Conservation (phyloP, 1,284 basidiomycete genomes). For the Heterobasidion parviporum region DNA sequence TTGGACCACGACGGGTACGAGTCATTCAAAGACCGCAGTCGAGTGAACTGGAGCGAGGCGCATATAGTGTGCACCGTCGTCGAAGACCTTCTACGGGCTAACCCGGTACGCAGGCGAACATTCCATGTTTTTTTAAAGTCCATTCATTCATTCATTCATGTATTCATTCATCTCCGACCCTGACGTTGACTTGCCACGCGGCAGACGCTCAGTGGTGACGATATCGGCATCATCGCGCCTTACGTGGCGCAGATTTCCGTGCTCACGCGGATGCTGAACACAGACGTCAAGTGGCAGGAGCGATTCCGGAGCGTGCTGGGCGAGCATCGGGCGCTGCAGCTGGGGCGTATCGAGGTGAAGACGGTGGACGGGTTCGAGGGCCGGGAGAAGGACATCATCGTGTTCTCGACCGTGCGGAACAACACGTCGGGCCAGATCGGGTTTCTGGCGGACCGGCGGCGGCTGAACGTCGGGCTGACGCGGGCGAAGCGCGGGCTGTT, state of each 20-base stretch:
- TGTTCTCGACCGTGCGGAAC: slow-evolving; percentile 86
- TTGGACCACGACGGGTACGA: slow-evolving; percentile 71
- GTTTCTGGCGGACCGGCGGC: slow-evolving; percentile 81
- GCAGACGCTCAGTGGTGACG: slow-evolving; percentile 54
- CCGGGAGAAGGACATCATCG: slow-evolving; percentile 84
- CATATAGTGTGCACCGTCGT: slow-evolving; percentile 71
- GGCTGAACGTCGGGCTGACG: slow-evolving; percentile 86
- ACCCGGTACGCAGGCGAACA: slow-evolving; percentile 44
- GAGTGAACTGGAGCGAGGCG: slow-evolving; percentile 70
- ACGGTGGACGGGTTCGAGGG: slow-evolving; percentile 94
- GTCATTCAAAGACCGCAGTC: slow-evolving; percentile 54
- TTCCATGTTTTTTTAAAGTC: slow-evolving; percentile 4
- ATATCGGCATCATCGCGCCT: slow-evolving; percentile 86
- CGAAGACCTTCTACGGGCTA: slow-evolving; percentile 68
- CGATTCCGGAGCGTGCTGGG: slow-evolving; percentile 58
- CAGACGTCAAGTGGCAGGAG: slow-evolving; percentile 36
- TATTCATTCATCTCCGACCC: background rate
- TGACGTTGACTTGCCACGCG: background rate
- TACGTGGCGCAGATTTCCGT: slow-evolving; percentile 77
- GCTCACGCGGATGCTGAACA: slow-evolving; percentile 54
- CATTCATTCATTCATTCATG: background rate
- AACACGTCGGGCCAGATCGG: slow-evolving; percentile 72
- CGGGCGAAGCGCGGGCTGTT: slow-evolving; percentile 79
- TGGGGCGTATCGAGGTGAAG: slow-evolving; percentile 68
- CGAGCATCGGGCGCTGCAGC: slow-evolving; percentile 51